These are phyloP conservation scores for Leptomonas seymouri DNA, from an alignment of 208 protist species.

Conservation along the genomic window DNA sequence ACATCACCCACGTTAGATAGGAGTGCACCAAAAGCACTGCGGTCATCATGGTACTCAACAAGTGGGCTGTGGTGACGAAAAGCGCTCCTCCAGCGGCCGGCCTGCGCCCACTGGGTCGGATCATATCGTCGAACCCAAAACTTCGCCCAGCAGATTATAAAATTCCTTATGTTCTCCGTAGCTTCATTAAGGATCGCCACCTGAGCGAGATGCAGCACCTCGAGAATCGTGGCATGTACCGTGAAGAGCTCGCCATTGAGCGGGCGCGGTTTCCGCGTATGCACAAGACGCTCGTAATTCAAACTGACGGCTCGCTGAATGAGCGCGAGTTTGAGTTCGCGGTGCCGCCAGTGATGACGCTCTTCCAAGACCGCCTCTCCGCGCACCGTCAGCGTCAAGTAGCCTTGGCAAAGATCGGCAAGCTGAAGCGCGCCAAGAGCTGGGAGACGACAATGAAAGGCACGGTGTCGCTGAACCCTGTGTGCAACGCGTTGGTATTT, in stretches of 20 bases:
- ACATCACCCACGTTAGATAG: not conserved
- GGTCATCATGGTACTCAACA: conserved; percentile 77
- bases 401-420: conserved; percentile 83
- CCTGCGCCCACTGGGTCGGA: conserved; percentile 60
- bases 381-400: conserved; percentile 83
- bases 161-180: conserved; percentile 81
- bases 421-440: conserved; percentile 58
- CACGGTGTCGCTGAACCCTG: conserved; percentile 61
- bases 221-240: conserved; percentile 91
- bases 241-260: conserved; percentile 89
- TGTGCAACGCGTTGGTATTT: conserved; percentile 84
- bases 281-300: conserved; percentile 76
- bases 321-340: conserved; percentile 90
- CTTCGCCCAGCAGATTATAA: conserved; percentile 84
- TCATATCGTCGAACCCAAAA: conserved; percentile 64
- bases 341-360: conserved; percentile 77
- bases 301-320: conserved; percentile 89
- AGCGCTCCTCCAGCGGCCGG: conserved; percentile 66
- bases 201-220: conserved; percentile 87
- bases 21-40: not conserved
- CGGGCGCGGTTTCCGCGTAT: conserved; percentile 82
- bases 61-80: conserved; percentile 89
- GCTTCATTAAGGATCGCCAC: conserved; percentile 89
- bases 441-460: conserved; percentile 61
- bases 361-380: conserved; percentile 87